phyloP scores from a whole-genome alignment of 2,329 filamentous ascomycete genomes.

The Bipolaris gigantea region DNA sequence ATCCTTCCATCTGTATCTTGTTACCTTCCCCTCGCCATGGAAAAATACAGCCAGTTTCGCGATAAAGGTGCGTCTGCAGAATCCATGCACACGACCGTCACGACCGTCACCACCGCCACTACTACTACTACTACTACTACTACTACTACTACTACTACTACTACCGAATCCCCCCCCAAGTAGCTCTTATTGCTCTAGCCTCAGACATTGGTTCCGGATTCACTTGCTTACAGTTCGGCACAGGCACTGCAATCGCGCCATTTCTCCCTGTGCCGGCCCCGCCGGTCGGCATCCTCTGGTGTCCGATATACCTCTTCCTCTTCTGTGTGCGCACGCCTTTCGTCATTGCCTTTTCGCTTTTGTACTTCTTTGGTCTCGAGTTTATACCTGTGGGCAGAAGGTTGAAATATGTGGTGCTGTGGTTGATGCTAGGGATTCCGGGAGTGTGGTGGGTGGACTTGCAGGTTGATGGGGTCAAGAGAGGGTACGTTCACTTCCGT shows the following conservation, averaged over 20 bases:
- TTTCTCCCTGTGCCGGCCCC: constrained; percentile 81
- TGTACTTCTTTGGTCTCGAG: constrained; percentile 82
- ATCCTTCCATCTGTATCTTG: not conserved
- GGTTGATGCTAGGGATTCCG: constrained; percentile 83
- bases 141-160: too few species aligned
- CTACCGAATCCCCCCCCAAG: not conserved
- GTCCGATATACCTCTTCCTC: constrained; percentile 68
- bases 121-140: too few species aligned
- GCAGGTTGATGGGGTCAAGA: constrained; percentile 95
- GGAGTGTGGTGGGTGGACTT: constrained; percentile 98
- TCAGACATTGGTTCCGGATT: not conserved
- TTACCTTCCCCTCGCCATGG: constrained; percentile 60
- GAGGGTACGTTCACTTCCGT: constrained; percentile 62
- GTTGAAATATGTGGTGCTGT: constrained; percentile 80
- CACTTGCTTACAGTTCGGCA: constrained; percentile 13
- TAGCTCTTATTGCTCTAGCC: not conserved
- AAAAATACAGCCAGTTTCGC: constrained; percentile 92
- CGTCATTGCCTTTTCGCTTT: constrained; percentile 65
- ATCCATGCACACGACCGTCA: not conserved
- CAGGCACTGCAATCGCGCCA: constrained; percentile 93
- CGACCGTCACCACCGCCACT: not conserved
- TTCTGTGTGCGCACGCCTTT: constrained; percentile 81
- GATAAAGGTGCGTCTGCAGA: constrained; percentile 68
- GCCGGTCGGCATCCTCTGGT: constrained; percentile 61
- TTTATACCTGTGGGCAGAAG: constrained; percentile 72